Percentiles rank a stretch among this genome's conserved stretches.
These are phyloP conservation scores for Aristolochia fimbriata DNA, from an alignment of 164 flowering plant species.

Conservation along the genomic window DNA sequence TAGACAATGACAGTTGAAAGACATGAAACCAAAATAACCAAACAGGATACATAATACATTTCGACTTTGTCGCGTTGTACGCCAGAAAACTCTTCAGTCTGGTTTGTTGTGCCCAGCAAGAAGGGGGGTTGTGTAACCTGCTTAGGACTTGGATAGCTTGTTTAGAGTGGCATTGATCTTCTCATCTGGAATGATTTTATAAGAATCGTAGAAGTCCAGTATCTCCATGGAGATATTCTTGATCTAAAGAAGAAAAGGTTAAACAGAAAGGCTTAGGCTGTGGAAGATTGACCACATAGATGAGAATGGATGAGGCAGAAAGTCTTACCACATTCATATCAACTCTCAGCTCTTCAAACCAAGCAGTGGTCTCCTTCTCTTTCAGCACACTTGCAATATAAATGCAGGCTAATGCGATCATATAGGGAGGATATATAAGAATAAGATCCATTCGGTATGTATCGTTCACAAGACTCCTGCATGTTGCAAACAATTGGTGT, in stretches of 20 bases:
- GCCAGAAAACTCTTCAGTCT: not conserved
- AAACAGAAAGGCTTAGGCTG: not conserved
- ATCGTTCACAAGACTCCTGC: slow-evolving; percentile 81
- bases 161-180: slow-evolving; percentile 45
- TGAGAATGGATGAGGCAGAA: not conserved
- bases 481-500: not conserved
- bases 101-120: not conserved
- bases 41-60: not conserved
- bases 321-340: slow-evolving; percentile 87
- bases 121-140: not conserved
- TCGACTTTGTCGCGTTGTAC: not conserved
- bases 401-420: slow-evolving; percentile 90
- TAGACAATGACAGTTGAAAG: not conserved
- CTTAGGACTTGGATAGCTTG: slow-evolving; percentile 40
- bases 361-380: slow-evolving; percentile 80
- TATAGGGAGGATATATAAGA: slow-evolving; percentile 80
- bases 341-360: slow-evolving; percentile 99
- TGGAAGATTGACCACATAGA: not conserved
- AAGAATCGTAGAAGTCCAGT: slow-evolving; percentile 75
- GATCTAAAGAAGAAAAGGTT: slow-evolving; percentile 38
- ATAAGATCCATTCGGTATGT: slow-evolving; percentile 93
- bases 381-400: slow-evolving; percentile 72
- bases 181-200: slow-evolving; percentile 46
- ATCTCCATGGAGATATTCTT: slow-evolving; percentile 95
- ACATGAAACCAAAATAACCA: not conserved